Base-by-base conservation (phyloP, 768 basidiomycete genomes). In the Auriscalpium orientale region DNA sequence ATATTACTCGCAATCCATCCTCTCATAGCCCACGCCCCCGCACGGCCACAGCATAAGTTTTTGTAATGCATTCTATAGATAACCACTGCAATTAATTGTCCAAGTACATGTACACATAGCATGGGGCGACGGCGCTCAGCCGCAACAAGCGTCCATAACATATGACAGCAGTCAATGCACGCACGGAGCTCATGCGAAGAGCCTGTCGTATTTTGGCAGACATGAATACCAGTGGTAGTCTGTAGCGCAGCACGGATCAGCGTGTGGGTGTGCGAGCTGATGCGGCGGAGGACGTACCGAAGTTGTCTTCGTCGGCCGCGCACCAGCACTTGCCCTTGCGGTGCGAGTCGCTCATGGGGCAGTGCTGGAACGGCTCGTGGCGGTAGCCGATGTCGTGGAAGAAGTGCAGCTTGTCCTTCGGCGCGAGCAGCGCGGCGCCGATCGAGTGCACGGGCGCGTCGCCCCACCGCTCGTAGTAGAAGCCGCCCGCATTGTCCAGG, bases 311-410 rank as follows among this genome's bases (percentile, higher is more conserved):
- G 16, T 76, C 72, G 60, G 90, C 84, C 15, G 56, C 58, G 66
- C 93, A 97, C 81, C 89, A 92, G 64, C 94, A 95, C 66, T 87
- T 92, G 37, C 91, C 91, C 57, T 76, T 77, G 50, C 75, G 74
- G 71, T 93, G 91, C 8, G 79, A 68, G n/a, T 76, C 79, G n/a
- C 83, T 85, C 70, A 84, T 81, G 0, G 87, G 87, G 68, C 95
- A 93, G 69, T 93, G 92, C 69, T 93, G 90, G 82, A 98, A 98
- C 11, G 93, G 92, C 63, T 91, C 86, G 64, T 98, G 94, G 36
- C 85, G 79, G 68, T 97, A 98, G 4, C 85, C 95, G 51, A 98
- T 91, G 65, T 98, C 93, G 60, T 87, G 81, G 77, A 98, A 98
- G 75, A 91, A 98, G 69, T 97, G 91, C 45, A 98, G 84, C 70